Percentiles rank a stretch among this genome's conserved stretches.
phyloP scores from a whole-genome alignment of 1,284 basidiomycete species.

The Malassezia furfur region DNA sequence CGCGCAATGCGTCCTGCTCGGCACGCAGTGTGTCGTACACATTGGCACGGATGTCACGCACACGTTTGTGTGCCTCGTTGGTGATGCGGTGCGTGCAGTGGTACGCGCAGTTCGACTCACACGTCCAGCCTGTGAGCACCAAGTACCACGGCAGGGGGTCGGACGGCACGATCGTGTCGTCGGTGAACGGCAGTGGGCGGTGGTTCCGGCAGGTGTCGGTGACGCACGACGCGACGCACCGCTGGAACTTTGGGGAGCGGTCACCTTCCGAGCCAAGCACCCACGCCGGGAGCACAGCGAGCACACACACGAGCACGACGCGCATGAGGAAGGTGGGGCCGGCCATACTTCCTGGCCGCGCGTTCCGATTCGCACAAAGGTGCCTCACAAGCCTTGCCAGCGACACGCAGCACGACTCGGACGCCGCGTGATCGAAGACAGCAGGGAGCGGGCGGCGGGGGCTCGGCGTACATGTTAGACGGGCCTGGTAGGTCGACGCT shows the following conservation, averaged over 20 bases:
- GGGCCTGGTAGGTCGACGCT: background rate
- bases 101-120: conserved; percentile 78
- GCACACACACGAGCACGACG: background rate
- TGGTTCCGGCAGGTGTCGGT: conserved; percentile 31
- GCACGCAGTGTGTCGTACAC: conserved; percentile 19
- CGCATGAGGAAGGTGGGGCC: background rate
- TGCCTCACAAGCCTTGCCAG: too few species aligned
- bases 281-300: background rate
- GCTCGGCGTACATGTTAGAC: too few species aligned
- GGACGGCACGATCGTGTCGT: conserved; percentile 32
- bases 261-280: conserved; percentile 38
- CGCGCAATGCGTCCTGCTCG: conserved; percentile 10
- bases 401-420: too few species aligned
- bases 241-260: conserved; percentile 33
- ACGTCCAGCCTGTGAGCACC: conserved; percentile 58
- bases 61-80: conserved; percentile 53
- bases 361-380: background rate
- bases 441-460: too few species aligned
- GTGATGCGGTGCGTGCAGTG: conserved; percentile 77
- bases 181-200: conserved; percentile 17
- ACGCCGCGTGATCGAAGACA: too few species aligned
- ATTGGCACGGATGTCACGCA: conserved; percentile 42
- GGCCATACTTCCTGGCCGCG: background rate
- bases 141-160: conserved; percentile 54
- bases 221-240: conserved; percentile 36